Conservation (phyloP, 2,329 filamentous ascomycete genomes). For the Dendrostoma leiphaemia region DNA sequence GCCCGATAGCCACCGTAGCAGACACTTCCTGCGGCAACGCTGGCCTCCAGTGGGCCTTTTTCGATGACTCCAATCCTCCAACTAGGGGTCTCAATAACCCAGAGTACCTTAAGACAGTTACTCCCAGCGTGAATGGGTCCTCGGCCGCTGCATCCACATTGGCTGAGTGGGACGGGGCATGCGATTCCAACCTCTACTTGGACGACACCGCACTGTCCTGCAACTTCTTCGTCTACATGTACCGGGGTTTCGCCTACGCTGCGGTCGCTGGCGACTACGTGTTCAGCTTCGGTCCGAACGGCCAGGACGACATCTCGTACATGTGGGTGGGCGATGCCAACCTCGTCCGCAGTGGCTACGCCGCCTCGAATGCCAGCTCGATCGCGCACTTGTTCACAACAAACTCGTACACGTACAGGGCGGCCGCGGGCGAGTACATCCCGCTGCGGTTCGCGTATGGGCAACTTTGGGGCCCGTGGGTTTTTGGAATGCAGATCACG, state of each 20-base stretch:
- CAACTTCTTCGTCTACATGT: background rate
- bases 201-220: background rate
- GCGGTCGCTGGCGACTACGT: background rate
- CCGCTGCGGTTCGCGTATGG: background rate
- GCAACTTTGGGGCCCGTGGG: background rate
- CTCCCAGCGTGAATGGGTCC: background rate
- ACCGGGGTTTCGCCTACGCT: background rate
- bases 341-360: background rate
- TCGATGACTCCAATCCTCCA: background rate
- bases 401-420: background rate
- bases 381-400: background rate
- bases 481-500: background rate
- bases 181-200: background rate
- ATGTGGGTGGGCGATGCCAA: background rate
- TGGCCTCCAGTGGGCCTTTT: background rate
- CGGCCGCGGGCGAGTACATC: constrained; percentile 1
- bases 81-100: background rate
- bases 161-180: too few species aligned
- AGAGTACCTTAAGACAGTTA: background rate
- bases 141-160: background rate
- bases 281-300: background rate
- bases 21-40: background rate
- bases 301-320: background rate
- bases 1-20: background rate
- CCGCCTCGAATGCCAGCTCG: background rate